Conservation (phyloP, 495 filamentous ascomycete species). For the Pyrenopolyporus hunteri region DNA sequence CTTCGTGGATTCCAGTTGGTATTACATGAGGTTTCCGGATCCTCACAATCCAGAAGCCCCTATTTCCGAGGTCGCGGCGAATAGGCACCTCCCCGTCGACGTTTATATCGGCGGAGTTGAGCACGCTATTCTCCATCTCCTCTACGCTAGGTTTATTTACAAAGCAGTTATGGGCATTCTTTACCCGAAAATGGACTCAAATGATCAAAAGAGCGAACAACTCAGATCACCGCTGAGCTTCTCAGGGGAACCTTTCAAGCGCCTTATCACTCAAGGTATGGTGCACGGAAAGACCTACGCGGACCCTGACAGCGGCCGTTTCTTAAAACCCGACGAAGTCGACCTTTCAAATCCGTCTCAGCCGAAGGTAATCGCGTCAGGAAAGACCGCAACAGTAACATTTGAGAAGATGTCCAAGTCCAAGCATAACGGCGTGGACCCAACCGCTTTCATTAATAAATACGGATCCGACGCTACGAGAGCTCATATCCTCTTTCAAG, state of each 20-base stretch:
- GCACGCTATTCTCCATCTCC: constrained; percentile 89
- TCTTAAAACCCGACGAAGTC: constrained; percentile 79
- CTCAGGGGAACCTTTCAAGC: constrained; percentile 77
- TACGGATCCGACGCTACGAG: constrained; percentile 85
- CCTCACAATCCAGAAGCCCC: constrained; percentile 65
- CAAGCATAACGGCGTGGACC: constrained; percentile 92
- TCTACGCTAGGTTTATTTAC: constrained; percentile 89
- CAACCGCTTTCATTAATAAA: constrained; percentile 67
- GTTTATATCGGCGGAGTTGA: constrained; percentile 88
- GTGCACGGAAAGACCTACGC: constrained; percentile 85
- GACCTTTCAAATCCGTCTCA: constrained; percentile 62
- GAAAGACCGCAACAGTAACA: constrained; percentile 61
- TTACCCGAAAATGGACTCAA: constrained; percentile 18
- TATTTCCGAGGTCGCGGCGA: constrained; percentile 63
- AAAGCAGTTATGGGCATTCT: constrained; percentile 73
- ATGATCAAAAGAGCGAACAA: constrained; percentile 47
- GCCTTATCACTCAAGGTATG: constrained; percentile 87
- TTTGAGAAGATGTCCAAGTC: constrained; percentile 98
- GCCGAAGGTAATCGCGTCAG: constrained; percentile 66
- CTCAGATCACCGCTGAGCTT: constrained; percentile 2
- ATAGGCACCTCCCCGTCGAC: constrained; percentile 71
- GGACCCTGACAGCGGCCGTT: constrained; percentile 75
- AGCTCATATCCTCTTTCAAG: constrained; percentile 86
- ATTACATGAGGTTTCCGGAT: constrained; percentile 81
- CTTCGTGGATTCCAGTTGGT: constrained; percentile 94